phyloP scores from a whole-genome alignment of 1,284 basidiomycete genomes.

The Vanrija sp. region DNA sequence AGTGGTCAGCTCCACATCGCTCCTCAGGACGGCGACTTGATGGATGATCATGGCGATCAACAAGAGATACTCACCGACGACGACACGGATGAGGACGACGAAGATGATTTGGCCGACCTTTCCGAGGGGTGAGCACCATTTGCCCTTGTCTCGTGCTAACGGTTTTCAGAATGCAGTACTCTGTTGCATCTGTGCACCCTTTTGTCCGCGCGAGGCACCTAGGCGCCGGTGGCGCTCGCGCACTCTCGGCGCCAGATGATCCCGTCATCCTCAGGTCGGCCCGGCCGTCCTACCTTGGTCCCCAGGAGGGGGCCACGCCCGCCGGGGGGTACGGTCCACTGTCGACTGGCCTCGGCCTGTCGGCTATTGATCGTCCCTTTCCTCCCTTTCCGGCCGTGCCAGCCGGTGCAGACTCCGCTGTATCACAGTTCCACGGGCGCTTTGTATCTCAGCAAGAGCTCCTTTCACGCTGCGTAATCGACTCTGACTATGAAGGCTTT shows the following conservation, averaged over 20 bases:
- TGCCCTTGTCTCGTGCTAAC: not conserved
- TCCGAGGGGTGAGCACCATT: constrained; percentile 3
- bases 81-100: constrained; percentile 33
- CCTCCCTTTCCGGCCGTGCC: constrained; percentile 29
- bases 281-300: constrained; percentile 10
- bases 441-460: constrained; percentile 34
- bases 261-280: constrained; percentile 9
- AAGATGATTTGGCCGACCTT: constrained; percentile 29
- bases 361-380: constrained; percentile 6
- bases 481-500: constrained; percentile 32
- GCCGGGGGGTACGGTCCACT: constrained; percentile 1
- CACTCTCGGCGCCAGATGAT: constrained; percentile 2
- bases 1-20: constrained; percentile 27
- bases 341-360: not conserved
- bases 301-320: constrained; percentile 1
- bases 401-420: constrained; percentile 8
- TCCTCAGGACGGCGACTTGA: constrained; percentile 15
- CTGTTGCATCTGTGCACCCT: constrained; percentile 3
- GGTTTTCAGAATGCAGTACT: constrained; percentile 1
- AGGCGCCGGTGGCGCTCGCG: not conserved
- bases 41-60: constrained; percentile 10
- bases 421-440: constrained; percentile 26
- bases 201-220: constrained; percentile 2
- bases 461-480: constrained; percentile 21
- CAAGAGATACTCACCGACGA: constrained; percentile 20